These are phyloP conservation scores for Sporothrix inflata DNA, from an alignment of 2,329 filamentous ascomycete species.

Conservation along the genomic window DNA sequence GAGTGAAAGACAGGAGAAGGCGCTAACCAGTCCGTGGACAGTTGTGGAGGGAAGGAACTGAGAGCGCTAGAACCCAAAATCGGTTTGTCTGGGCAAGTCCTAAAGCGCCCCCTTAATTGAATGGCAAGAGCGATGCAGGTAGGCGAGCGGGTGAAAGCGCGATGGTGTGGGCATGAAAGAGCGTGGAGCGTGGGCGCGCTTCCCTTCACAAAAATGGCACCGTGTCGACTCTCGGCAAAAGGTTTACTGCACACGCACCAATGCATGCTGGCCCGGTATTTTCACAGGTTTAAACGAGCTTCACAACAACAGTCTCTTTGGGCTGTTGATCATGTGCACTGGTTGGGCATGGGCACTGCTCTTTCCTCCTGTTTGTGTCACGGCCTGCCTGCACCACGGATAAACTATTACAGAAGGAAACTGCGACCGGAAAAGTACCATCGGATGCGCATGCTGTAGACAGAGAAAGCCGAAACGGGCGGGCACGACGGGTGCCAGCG, in stretches of 20 bases:
- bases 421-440: background rate
- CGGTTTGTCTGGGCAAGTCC: background rate
- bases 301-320: background rate
- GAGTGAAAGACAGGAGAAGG: slow-evolving; percentile 9
- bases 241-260: too few species aligned
- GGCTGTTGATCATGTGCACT: background rate
- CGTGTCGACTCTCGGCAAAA: background rate
- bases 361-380: background rate
- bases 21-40: background rate
- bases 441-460: background rate
- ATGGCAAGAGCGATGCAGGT: background rate
- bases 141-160: background rate
- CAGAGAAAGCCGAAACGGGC: slow-evolving; percentile 13
- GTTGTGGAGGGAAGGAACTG: background rate
- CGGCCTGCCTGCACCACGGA: background rate
- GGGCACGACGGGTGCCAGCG: slow-evolving; percentile 10
- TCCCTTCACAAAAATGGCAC: background rate
- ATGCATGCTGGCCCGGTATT: background rate
- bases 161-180: background rate
- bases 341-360: background rate
- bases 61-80: background rate
- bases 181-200: background rate
- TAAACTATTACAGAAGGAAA: background rate
- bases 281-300: background rate
- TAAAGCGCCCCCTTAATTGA: background rate